A percentile compares a stretch with the other conserved stretches of the same genome.
These are phyloP conservation scores for Didymella arachidicola DNA, from an alignment of 2,329 filamentous ascomycete species.

Conservation along the genomic window DNA sequence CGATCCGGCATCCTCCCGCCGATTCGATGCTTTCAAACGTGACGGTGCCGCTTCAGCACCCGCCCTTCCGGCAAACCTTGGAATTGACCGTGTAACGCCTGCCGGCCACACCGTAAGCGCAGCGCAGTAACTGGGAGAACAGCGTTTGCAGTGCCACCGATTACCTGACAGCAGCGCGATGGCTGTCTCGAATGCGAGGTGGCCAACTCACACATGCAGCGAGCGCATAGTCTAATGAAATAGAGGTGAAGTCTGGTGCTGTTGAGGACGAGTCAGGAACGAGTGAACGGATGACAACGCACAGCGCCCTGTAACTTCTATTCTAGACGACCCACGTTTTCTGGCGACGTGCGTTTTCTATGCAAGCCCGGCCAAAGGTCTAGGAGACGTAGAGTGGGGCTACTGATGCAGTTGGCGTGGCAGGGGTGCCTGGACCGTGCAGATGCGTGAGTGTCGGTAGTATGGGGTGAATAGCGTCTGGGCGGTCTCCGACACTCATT, in stretches of 20 bases:
- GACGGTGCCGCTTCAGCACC: constrained; percentile 45
- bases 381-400: constrained; percentile 43
- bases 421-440: constrained; percentile 43
- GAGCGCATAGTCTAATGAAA: constrained; percentile 34
- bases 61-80: constrained; percentile 44
- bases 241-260: constrained; percentile 38
- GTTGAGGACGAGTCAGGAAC: constrained; percentile 41
- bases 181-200: constrained; percentile 28
- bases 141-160: constrained; percentile 25
- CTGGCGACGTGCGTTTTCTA: constrained; percentile 45
- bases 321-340: constrained; percentile 50
- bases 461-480: constrained; percentile 52
- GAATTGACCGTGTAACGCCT: constrained; percentile 30
- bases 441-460: constrained; percentile 44
- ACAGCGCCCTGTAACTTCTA: constrained; percentile 43
- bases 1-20: constrained; percentile 35
- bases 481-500: constrained; percentile 40
- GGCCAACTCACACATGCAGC: constrained; percentile 44
- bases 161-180: constrained; percentile 29
- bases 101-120: constrained; percentile 34
- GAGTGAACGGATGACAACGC: constrained; percentile 52
- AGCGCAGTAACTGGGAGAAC: constrained; percentile 25
- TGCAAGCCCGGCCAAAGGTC: constrained; percentile 43
- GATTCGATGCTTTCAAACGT: constrained; percentile 36
- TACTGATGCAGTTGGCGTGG: constrained; percentile 46